Percentiles rank a stretch among this genome's conserved stretches.
These are phyloP conservation scores for Microstroma glucosiphilum DNA, from an alignment of 1,284 basidiomycete species.

Conservation along the genomic window DNA sequence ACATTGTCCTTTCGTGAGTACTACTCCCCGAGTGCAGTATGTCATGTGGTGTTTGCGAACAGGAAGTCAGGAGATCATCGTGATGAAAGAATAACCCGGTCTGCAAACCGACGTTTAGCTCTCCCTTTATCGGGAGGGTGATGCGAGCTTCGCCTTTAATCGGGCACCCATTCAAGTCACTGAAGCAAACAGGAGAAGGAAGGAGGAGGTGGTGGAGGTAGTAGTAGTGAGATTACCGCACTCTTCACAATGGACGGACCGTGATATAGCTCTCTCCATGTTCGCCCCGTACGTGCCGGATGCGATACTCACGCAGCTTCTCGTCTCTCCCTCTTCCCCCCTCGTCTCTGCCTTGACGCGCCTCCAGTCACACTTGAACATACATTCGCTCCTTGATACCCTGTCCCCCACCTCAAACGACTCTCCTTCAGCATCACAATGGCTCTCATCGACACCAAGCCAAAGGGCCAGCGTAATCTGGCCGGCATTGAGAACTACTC, in stretches of 20 bases:
- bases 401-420: no score
- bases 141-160: neutral
- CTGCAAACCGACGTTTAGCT: neutral
- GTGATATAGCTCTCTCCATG: neutral
- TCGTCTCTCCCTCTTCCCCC: neutral
- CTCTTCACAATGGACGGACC: neutral
- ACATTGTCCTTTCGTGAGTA: neutral
- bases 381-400: neutral
- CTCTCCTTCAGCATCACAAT: slow-evolving; percentile 12
- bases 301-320: neutral
- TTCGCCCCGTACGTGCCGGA: neutral
- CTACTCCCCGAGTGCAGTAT: neutral
- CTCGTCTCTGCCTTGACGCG: neutral
- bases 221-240: no score
- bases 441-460: slow-evolving; percentile 15
- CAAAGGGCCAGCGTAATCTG: slow-evolving; percentile 67
- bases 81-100: slow-evolving; percentile 5
- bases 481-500: slow-evolving; percentile 84
- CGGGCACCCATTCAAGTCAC: slow-evolving; percentile 8
- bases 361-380: no score
- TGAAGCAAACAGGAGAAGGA: neutral
- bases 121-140: neutral
- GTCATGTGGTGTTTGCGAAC: no score
- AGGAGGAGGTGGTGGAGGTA: neutral
- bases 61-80: neutral